Percentiles rank a stretch among this genome's conserved stretches.
Evolutionary conservation across 139 green algal species (phyloP).

Genomic region (Chlorella sp.): DNA sequence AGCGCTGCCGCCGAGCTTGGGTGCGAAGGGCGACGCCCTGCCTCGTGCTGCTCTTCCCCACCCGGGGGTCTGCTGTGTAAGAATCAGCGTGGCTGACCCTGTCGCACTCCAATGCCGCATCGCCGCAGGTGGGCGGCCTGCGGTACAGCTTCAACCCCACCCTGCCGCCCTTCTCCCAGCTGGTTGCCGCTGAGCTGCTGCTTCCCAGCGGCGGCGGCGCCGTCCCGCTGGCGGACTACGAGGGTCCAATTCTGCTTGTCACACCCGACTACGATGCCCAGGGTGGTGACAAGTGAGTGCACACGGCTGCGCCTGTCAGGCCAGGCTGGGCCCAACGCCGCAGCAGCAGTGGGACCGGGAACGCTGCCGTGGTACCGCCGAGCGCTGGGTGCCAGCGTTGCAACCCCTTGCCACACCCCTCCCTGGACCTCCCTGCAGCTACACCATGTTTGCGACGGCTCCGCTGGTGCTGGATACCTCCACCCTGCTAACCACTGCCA

Average conservation of each 20-base stretch:
- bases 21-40: too few relatives aligned
- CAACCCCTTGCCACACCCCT: too few relatives aligned
- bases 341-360: too few relatives aligned
- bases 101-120: too few relatives aligned
- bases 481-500: background rate
- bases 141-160: constrained; percentile 11
- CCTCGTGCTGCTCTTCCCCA: too few relatives aligned
- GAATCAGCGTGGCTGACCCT: too few relatives aligned
- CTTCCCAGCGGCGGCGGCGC: background rate
- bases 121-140: constrained; percentile 24
- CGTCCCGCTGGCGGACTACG: background rate
- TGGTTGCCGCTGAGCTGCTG: constrained; percentile 10
- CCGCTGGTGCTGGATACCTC: background rate
- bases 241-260: background rate
- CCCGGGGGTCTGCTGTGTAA: too few relatives aligned
- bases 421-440: background rate
- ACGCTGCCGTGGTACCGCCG: too few relatives aligned
- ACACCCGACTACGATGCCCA: background rate
- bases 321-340: too few relatives aligned
- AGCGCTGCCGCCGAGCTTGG: too few relatives aligned
- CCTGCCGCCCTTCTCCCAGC: background rate
- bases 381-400: too few relatives aligned
- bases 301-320: too few relatives aligned
- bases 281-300: constrained; percentile 17
- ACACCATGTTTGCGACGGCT: background rate